Conservation (phyloP, 345 rosid species). For the Syzygium jambos region DNA sequence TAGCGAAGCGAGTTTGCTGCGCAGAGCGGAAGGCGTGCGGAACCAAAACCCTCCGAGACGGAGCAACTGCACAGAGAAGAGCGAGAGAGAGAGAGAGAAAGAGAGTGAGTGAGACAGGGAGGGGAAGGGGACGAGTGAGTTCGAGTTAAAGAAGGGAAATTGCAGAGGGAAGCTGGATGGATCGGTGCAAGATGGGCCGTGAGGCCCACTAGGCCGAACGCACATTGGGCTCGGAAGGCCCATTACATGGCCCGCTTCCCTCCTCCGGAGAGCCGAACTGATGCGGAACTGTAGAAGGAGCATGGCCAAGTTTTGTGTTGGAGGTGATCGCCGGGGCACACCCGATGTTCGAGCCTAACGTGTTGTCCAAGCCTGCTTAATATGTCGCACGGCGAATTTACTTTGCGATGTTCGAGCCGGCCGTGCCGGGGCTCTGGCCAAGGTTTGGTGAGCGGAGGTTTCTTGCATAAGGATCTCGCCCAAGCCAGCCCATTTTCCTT, state of each 20-base stretch:
- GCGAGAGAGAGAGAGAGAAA: not conserved
- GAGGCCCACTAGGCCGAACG: not conserved
- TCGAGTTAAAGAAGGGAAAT: not conserved
- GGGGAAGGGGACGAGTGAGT: not conserved
- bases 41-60: not conserved
- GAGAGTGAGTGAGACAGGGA: too few species aligned
- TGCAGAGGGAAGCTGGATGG: not conserved
- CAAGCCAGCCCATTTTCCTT: too few species aligned
- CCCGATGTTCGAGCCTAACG: too few species aligned
- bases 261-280: not conserved
- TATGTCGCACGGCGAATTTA: too few species aligned
- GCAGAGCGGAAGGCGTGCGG: not conserved
- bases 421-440: too few species aligned
- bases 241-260: not conserved
- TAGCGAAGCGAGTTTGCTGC: not conserved
- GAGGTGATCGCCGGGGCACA: not conserved
- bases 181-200: not conserved
- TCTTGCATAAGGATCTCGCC: too few species aligned
- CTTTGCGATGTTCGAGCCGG: too few species aligned
- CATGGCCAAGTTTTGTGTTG: rapidly evolving
- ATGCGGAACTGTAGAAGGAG: not conserved
- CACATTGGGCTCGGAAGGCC: not conserved
- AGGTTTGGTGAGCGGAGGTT: too few species aligned
- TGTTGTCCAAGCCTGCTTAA: too few species aligned
- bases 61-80: not conserved